Evolutionary conservation across 2,329 filamentous ascomycete genomes (phyloP).

Genomic region (Sphaceloma murrayae): DNA sequence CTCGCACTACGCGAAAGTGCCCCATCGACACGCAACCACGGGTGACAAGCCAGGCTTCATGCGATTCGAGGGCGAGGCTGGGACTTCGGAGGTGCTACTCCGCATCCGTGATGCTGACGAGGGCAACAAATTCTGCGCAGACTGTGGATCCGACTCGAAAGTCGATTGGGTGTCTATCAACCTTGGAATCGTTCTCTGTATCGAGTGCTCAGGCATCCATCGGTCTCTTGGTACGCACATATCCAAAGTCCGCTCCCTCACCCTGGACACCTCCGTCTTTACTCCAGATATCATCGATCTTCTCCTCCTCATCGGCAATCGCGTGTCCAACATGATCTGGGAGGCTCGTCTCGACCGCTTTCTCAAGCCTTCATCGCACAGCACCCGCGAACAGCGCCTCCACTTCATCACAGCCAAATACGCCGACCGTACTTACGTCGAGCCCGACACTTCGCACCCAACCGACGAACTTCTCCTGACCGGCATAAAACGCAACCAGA

Average conservation of each 20-base stretch:
- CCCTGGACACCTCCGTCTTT: conserved; percentile 90
- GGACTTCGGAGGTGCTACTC: conserved; percentile 68
- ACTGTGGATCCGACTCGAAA: conserved; percentile 83
- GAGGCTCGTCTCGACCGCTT: conserved; percentile 70
- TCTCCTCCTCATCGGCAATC: conserved; percentile 81
- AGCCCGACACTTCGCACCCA: conserved; percentile 54
- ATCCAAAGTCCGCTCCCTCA: conserved; percentile 91
- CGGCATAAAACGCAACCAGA: conserved; percentile 91
- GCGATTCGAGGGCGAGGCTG: conserved; percentile 67
- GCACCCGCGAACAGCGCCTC: conserved; percentile 81
- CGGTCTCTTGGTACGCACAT: conserved; percentile 76
- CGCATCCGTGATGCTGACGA: conserved; percentile 82
- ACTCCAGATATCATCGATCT: conserved; percentile 95
- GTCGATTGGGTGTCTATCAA: conserved; percentile 99
- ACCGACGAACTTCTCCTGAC: conserved; percentile 83
- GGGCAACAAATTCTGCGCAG: conserved; percentile 86
- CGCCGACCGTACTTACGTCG: conserved; percentile 70
- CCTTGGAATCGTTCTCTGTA: conserved; percentile 88
- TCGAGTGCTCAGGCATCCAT: conserved; percentile 96
- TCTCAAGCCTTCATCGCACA: conserved; percentile 63
- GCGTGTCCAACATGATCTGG: conserved; percentile 94
- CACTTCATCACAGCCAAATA: conserved; percentile 95
- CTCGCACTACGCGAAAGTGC: conserved; percentile 40
- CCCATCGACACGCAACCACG: conserved; percentile 79
- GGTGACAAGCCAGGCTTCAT: conserved; percentile 71